A percentile compares a stretch with the other conserved stretches of the same genome.
Evolutionary conservation across 1,139 yeast genomes (phyloP).

Genomic region (Groenewaldozyma auringiensis): DNA sequence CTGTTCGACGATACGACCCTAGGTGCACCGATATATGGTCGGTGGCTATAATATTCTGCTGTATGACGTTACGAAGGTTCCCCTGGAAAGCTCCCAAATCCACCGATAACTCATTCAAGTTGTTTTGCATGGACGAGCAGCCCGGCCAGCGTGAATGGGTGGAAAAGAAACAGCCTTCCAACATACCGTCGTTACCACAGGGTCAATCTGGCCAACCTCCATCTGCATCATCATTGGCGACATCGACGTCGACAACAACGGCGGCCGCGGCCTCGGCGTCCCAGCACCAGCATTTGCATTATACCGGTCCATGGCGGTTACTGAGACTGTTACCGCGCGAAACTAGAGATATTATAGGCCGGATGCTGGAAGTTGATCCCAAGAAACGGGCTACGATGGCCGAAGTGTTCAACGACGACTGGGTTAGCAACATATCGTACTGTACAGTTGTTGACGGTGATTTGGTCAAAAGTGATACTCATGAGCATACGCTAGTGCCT

Average conservation of each 20-base stretch:
- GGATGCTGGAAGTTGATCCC: slow-evolving; percentile 69
- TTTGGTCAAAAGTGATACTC: slow-evolving; percentile 43
- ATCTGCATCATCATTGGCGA: not conserved
- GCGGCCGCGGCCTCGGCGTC: slow-evolving; percentile 8
- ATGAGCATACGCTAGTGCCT: slow-evolving; percentile 49
- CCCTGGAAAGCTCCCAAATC: slow-evolving; percentile 95
- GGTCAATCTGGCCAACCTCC: not conserved
- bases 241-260: not conserved
- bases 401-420: slow-evolving; percentile 59
- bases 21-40: slow-evolving; percentile 96
- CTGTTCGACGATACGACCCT: slow-evolving; percentile 71
- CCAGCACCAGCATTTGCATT: slow-evolving; percentile 13
- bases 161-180: not conserved
- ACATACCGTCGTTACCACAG: not conserved
- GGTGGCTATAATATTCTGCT: slow-evolving; percentile 87
- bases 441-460: slow-evolving; percentile 38
- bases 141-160: slow-evolving; percentile 2
- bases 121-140: slow-evolving; percentile 35
- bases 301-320: slow-evolving; percentile 77
- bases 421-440: slow-evolving; percentile 55
- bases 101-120: slow-evolving; percentile 77
- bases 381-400: slow-evolving; percentile 58
- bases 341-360: slow-evolving; percentile 66
- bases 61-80: slow-evolving; percentile 88
- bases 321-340: slow-evolving; percentile 82